Conservation (phyloP, 495 filamentous ascomycete species). For the Pseudotulostoma volvatum region DNA sequence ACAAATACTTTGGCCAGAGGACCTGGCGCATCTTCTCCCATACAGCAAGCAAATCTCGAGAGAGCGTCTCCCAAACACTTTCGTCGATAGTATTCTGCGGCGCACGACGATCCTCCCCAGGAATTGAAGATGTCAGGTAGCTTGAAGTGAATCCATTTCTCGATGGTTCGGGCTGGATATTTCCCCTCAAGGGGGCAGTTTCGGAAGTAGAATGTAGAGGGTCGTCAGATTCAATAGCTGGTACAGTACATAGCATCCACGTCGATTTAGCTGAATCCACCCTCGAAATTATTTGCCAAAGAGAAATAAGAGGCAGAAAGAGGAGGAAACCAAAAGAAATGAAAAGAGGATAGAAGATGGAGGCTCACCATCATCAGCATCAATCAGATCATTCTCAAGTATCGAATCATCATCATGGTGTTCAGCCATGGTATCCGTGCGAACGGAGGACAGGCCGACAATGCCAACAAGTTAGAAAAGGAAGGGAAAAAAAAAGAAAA, state of each 20-base stretch:
- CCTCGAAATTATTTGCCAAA: too few species aligned
- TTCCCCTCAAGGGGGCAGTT: constrained; percentile 63
- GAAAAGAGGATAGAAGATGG: background rate
- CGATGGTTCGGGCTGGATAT: constrained; percentile 40
- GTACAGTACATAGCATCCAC: too few species aligned
- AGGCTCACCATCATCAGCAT: constrained; percentile 76
- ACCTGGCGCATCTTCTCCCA: constrained; percentile 98
- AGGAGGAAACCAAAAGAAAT: background rate
- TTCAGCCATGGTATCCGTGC: too few species aligned
- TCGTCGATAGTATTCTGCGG: constrained; percentile 92
- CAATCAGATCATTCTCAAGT: constrained; percentile 79
- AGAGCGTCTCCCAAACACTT: constrained; percentile 85
- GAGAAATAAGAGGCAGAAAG: too few species aligned
- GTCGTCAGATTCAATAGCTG: constrained; percentile 83
- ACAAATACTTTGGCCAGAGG: constrained; percentile 88
- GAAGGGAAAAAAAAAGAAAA: too few species aligned
- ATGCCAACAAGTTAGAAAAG: too few species aligned
- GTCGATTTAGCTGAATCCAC: too few species aligned
- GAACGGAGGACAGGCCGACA: too few species aligned
- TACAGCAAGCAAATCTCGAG: constrained; percentile 76
- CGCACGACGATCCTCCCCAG: constrained; percentile 87
- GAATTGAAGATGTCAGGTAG: constrained; percentile 76
- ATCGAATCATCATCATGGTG: constrained; percentile 52
- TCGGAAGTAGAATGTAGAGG: constrained; percentile 55
- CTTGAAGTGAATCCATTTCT: constrained; percentile 24